These are phyloP conservation scores for Quillaja saponaria DNA, from an alignment of 306 rosid species.

Conservation along the genomic window DNA sequence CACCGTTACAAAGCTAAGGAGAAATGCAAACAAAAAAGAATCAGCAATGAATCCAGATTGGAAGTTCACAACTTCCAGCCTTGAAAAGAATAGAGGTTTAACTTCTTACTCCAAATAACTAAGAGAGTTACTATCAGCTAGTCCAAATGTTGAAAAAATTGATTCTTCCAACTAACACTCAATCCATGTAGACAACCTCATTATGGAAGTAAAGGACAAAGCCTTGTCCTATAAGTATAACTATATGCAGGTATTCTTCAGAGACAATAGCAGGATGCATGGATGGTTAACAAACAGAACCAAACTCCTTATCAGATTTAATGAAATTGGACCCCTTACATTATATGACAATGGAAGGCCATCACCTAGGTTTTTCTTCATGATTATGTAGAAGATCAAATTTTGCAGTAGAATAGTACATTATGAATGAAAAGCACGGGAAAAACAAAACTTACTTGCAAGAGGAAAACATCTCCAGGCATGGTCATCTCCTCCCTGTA, in stretches of 20 bases:
- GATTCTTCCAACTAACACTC: not conserved
- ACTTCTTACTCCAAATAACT: too few relatives aligned
- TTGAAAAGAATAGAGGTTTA: too few relatives aligned
- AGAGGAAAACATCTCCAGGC: slow-evolving; percentile 87
- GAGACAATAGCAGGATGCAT: not conserved
- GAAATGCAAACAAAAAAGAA: slow-evolving; percentile 27
- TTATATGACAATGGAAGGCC: not conserved
- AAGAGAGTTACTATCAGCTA: not conserved
- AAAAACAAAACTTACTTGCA: slow-evolving; percentile 70
- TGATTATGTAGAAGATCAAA: slow-evolving; percentile 11
- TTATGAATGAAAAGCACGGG: not conserved
- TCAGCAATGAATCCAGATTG: slow-evolving; percentile 19
- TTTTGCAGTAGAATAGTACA: slow-evolving; percentile 3
- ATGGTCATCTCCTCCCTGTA: slow-evolving; percentile 88
- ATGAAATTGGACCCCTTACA: not conserved
- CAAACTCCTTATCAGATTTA: not conserved
- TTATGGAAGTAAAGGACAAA: not conserved
- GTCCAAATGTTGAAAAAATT: slow-evolving; percentile 7
- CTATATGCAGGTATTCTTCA: slow-evolving; percentile 11
- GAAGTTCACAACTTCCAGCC: too few relatives aligned
- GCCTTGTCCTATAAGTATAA: slow-evolving; percentile 5
- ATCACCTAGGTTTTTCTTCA: not conserved
- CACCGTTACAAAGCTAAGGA: slow-evolving; percentile 85
- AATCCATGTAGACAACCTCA: not conserved
- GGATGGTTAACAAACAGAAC: not conserved